These are phyloP conservation scores for Xylaria sp. DNA, from an alignment of 2,329 filamentous ascomycete species.

Conservation along the genomic window DNA sequence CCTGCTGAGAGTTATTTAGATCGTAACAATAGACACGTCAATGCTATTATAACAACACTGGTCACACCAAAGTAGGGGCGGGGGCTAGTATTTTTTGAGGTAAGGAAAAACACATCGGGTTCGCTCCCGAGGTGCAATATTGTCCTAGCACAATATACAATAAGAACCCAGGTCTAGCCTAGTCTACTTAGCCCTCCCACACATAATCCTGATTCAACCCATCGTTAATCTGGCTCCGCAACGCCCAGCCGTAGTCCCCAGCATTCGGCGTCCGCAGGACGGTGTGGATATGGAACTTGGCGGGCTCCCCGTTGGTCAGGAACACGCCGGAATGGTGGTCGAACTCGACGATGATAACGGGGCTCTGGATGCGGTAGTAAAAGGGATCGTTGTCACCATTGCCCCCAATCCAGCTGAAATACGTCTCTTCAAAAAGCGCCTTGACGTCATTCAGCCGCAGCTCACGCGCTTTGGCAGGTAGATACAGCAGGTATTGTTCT, in stretches of 20 bases:
- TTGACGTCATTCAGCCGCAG: constrained; percentile 66
- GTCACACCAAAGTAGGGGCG: too few relatives aligned
- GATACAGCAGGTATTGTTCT: constrained; percentile 74
- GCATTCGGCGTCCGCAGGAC: constrained; percentile 77
- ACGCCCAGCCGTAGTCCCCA: constrained; percentile 77
- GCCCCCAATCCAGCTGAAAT: constrained; percentile 83
- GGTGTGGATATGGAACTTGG: constrained; percentile 84
- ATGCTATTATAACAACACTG: too few relatives aligned
- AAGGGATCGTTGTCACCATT: constrained; percentile 75
- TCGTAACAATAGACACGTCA: constrained; percentile 7
- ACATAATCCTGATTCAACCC: constrained; percentile 54
- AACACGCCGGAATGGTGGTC: constrained; percentile 86
- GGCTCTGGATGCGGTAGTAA: constrained; percentile 82
- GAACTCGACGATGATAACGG: constrained; percentile 79
- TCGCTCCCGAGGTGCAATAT: too few relatives aligned
- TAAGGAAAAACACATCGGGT: too few relatives aligned
- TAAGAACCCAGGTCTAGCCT: too few relatives aligned
- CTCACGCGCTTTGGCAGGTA: constrained; percentile 66
- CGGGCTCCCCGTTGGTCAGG: constrained; percentile 76
- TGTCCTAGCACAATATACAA: too few relatives aligned
- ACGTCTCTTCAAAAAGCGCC: constrained; percentile 73
- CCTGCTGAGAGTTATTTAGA: background rate
- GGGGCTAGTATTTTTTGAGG: too few relatives aligned
- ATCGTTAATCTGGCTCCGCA: constrained; percentile 54
- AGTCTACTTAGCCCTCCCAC: constrained; percentile 47